These are phyloP conservation scores for Phytophthora parvispora DNA, from an alignment of 352 stramenopile genomes.

Conservation along the genomic window DNA sequence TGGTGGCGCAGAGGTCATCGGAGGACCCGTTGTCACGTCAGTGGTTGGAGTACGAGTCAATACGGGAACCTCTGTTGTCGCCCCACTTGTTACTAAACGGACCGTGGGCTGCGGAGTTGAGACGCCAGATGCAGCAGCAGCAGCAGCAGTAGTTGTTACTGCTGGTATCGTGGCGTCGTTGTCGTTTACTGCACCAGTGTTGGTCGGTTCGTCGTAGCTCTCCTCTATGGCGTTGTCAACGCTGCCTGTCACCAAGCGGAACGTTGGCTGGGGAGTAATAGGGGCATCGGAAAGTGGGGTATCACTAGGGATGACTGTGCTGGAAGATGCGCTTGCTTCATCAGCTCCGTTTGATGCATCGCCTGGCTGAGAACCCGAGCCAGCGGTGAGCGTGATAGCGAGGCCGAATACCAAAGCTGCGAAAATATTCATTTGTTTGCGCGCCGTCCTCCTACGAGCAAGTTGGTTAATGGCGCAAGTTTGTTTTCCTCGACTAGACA, in stretches of 20 bases:
- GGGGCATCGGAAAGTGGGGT: not conserved
- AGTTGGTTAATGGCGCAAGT: conserved; percentile 4
- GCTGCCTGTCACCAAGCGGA: not conserved
- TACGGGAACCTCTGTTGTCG: not conserved
- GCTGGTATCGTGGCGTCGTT: not conserved
- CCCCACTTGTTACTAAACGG: conserved; percentile 1
- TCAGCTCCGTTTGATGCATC: not conserved
- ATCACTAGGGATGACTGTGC: not conserved
- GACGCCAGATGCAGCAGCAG: not conserved
- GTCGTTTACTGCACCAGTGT: not conserved
- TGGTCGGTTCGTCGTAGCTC: not conserved
- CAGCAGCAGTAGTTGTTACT: not conserved
- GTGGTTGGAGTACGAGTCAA: not conserved
- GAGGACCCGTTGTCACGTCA: not conserved
- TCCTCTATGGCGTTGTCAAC: not conserved
- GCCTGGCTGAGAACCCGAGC: not conserved
- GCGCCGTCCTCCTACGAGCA: not conserved
- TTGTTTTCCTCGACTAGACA: conserved; percentile 1
- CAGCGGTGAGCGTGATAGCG: not conserved
- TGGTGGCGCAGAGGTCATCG: not conserved
- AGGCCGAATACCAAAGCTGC: not conserved
- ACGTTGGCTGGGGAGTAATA: not conserved
- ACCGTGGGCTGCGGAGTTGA: conserved; percentile 1
- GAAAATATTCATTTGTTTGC: not conserved
- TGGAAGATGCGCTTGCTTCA: not conserved